Conservation (phyloP, 2,329 filamentous ascomycete genomes). For the Trichoderma koningiopsis region DNA sequence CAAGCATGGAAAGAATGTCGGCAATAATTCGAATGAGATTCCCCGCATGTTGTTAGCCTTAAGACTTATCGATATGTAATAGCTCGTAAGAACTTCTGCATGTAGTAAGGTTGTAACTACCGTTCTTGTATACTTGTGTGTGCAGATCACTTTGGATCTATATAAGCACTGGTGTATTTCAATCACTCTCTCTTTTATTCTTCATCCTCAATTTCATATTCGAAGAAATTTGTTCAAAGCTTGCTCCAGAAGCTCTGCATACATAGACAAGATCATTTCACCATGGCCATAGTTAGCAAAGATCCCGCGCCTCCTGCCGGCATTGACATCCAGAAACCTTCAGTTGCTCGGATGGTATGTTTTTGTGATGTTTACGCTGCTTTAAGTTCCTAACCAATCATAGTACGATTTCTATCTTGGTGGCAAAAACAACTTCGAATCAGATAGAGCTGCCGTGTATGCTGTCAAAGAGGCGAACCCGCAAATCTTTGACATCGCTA, state of each 20-base stretch:
- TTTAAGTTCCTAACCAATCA: neutral
- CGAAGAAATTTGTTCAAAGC: neutral
- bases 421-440: slow-evolving; percentile 6
- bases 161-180: neutral
- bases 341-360: slow-evolving; percentile 18
- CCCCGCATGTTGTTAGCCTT: neutral
- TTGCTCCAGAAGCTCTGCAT: neutral
- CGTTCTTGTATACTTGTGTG: neutral
- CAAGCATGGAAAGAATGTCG: neutral
- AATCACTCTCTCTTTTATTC: neutral
- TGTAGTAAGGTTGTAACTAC: neutral
- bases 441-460: slow-evolving; percentile 10
- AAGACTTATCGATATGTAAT: neutral
- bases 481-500: slow-evolving; percentile 8
- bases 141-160: neutral
- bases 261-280: neutral
- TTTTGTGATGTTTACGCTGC: neutral
- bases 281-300: neutral
- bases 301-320: neutral
- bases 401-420: slow-evolving; percentile 18
- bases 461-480: slow-evolving; percentile 5
- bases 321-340: neutral
- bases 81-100: neutral
- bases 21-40: too few relatives aligned
- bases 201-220: neutral